Base-by-base conservation (phyloP, 257 asterid genomes). In the Solanum pennellii region DNA sequence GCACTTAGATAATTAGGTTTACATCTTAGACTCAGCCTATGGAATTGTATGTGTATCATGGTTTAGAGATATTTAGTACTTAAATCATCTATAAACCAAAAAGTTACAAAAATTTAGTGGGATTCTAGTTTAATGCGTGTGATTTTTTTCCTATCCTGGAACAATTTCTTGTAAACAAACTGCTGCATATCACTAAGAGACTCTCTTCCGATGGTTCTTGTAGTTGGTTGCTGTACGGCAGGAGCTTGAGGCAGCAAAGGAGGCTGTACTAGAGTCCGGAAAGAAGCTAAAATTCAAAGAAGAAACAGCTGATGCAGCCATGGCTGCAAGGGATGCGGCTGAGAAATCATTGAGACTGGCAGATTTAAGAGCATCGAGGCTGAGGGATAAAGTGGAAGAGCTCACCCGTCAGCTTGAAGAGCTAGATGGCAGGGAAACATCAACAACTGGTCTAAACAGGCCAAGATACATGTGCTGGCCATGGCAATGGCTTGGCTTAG, bases 401-500 rank as follows among this genome's bases (percentile, higher is more conserved):
- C 94, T 97, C 76, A 93, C 93, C 27, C 98, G 92, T 73, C 99
- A 93, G 91, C 94, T 97, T 15, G 99, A 94, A 85, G 97, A 97
- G 88, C 91, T 94, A 31, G 99, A 96, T 86, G 83, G 92, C 18
- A 90, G 92, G 44, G 98, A 91, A 66, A 88, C 92, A 86, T 90
- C 96, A 52, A 89, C 91, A 88, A 86, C 91, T 3, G 94, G 97
- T 44, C 86, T 92, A 62, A 91, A 87, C 62, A 90, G 98, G 87
- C 94, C 96, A 4, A 92, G 99, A 90, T 97, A 97, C 79, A 60
- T 94, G 65, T 94, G 99, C 88, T 97, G 99, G 99, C 99, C 99
- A 2, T 96, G 99, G 99, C 95, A 97, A 87, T 96, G 99, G 99
- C 98, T 97, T 12, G 99, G 99, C 25, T 87, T 97, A 93, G 96